A percentile compares a stretch with the other conserved stretches of the same genome.
phyloP scores from a whole-genome alignment of 352 stramenopile genomes.

The Discostella stelligera region DNA sequence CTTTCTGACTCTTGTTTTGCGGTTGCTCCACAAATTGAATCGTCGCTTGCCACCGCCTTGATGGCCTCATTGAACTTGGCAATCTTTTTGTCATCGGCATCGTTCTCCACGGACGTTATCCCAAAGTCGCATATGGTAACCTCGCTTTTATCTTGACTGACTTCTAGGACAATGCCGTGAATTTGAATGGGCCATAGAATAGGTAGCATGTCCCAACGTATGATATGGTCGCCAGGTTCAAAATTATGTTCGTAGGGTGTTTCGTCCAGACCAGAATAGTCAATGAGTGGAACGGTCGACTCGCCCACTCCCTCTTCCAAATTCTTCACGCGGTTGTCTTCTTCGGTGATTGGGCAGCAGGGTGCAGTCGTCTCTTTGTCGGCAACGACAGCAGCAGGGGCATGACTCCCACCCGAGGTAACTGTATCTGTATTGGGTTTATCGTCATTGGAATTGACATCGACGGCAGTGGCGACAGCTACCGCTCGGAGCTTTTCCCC shows the following conservation, averaged over 20 bases:
- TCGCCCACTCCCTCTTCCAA: background rate
- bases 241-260: constrained; percentile 27
- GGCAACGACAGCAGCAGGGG: constrained; percentile 3
- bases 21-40: constrained; percentile 2
- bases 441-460: too few relatives aligned
- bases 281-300: background rate
- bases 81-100: constrained; percentile 14
- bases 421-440: too few relatives aligned
- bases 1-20: background rate
- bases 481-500: too few relatives aligned
- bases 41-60: background rate
- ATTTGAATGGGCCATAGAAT: constrained; percentile 61
- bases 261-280: background rate
- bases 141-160: constrained; percentile 31
- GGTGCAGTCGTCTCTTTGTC: background rate
- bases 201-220: constrained; percentile 59
- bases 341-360: background rate
- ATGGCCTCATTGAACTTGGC: constrained; percentile 24
- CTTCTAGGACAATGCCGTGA: constrained; percentile 59
- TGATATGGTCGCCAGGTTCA: constrained; percentile 57
- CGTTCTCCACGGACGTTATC: constrained; percentile 39
- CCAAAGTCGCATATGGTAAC: constrained; percentile 60
- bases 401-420: too few relatives aligned
- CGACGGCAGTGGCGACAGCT: too few relatives aligned
- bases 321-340: background rate